Evolutionary conservation across 768 basidiomycete genomes (phyloP), one percentile per base, ranked within the genome.

Genomic region (Auriscalpium microsporum): DNA sequence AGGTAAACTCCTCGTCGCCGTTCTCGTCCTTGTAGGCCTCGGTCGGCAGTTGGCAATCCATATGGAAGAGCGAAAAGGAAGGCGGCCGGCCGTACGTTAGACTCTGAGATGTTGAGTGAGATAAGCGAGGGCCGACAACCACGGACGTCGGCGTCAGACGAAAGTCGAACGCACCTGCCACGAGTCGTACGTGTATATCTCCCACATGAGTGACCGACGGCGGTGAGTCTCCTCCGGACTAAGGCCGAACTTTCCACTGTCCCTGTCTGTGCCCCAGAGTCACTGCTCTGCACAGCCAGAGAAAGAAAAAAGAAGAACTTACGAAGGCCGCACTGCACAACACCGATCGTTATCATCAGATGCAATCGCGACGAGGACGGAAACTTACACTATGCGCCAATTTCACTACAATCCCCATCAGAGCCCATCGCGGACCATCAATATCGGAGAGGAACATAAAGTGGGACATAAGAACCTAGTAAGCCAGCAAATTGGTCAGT

Each of bases 41-140:
- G 82, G 9, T 76, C 65, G 61, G 52, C 50, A 62, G 28, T 48
- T 57, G 61, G 11, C 54, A 56, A 34, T 62, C 61, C 44, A 62
- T 62, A 48, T 62, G 58, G 42, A 62, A 58, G 23, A 75, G 70
- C 2, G 80, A 75, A 53, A 86, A 76, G 7, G 84, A 85, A 3
- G 84, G 84, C 3, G 85, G 85, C 8, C 85, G 77, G 53, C 84
- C 84, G 67, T 81, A 86, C 10, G 84, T 86, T 56, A 87, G 67
- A 63, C 83, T 84, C 85, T 87, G 61, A 28, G 45, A 33, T 47
- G 34, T 57, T 5, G 8, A 53, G 57, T 48, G 52, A 57, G n/a
- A 38, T 50, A 44, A 28, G 23, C 38, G 52, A 38, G 42, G 48
- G 47, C 54, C 14, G 50, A 55, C 50, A 13, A 45, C 6, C 17